Evolutionary conservation across 495 filamentous ascomycete genomes (phyloP), one percentile per base, ranked within the genome.

Genomic region (Letharia columbiana): DNA sequence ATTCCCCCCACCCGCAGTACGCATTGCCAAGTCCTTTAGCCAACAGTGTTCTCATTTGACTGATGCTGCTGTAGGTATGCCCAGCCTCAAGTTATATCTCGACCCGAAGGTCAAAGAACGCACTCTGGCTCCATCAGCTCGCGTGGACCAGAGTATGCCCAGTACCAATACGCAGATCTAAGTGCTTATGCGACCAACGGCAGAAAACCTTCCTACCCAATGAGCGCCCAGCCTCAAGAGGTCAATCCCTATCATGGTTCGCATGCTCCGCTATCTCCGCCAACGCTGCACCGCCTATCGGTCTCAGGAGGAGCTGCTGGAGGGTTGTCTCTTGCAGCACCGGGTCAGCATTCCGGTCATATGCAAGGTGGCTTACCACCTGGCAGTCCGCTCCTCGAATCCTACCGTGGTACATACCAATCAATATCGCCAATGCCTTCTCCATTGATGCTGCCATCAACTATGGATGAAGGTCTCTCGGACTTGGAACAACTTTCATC

Each of bases 371-470:
- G 77, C 57, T 74, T 75, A 50, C 83, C 89, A 13, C 90, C 90
- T 3, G 83, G 87, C 12, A 94, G 90, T 65, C 94, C 94, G 0
- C 80, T 97, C 23, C 82, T 96, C 17, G 94, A 97, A 76, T 88
- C 94, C 2, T 98, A 98, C 76, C 87, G 87, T 66, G 94, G 94
- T 10, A 96, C 92, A 2, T 98, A 95, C 72, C 94, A 98, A 75
- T 89, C 89, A 61, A 91, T 97, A 70, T 96, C 92, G 2, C 93
- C 94, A 3, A 94, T 96, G 91, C 92, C 92, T 0, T 91, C 90
- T 1, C 90, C 93, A 0, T 78, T 87, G 52, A 74, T 81, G 60
- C 73, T 79, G 31, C 75, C 80, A 1, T 70, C 75, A 10, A 72
- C 67, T 15, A 72, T 71, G n/a, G 78, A 82, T 39, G 79, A 80